Percentiles rank a stretch among this genome's conserved stretches.
Evolutionary conservation across 2,329 filamentous ascomycete species (phyloP).

Genomic region (Exophiala spinifera): DNA sequence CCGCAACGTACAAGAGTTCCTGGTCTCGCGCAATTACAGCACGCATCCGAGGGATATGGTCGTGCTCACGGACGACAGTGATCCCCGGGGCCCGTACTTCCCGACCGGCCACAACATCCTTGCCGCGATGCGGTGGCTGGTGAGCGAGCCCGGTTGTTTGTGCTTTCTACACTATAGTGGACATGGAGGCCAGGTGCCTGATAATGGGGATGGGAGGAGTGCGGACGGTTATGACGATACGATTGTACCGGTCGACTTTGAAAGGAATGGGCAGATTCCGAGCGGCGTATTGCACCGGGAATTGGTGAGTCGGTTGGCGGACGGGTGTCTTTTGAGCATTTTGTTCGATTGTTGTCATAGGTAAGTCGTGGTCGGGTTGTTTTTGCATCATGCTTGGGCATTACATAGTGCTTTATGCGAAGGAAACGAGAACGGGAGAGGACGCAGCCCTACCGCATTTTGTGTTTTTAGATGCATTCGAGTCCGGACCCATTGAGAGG

Average conservation of each 20-base stretch:
- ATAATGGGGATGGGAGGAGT: conserved; percentile 27
- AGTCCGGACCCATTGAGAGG: no score
- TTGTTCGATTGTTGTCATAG: conserved; percentile 61
- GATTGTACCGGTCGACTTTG: conserved; percentile 55
- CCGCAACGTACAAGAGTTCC: conserved; percentile 47
- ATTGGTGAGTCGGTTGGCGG: conserved; percentile 44
- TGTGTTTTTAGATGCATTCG: no score
- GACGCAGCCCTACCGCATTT: no score
- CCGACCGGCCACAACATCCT: conserved; percentile 46
- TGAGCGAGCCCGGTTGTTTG: conserved; percentile 32
- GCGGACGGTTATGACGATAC: conserved; percentile 45
- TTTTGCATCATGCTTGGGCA: conserved; percentile 27
- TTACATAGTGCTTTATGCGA: no score
- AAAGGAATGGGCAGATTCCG: conserved; percentile 52
- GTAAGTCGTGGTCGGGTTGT: conserved; percentile 53
- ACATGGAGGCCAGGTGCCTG: conserved; percentile 55
- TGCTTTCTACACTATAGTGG: conserved; percentile 58
- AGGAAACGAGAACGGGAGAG: no score
- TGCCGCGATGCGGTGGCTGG: conserved; percentile 58
- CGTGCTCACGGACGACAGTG: conserved; percentile 42
- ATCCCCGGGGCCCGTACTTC: conserved; percentile 47
- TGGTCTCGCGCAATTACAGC: conserved; percentile 46
- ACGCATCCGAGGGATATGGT: conserved; percentile 43
- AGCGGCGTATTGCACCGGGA: conserved; percentile 40
- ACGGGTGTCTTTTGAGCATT: conserved; percentile 21